Conservation (phyloP, 805 yeast species). For the Candida ficus region DNA sequence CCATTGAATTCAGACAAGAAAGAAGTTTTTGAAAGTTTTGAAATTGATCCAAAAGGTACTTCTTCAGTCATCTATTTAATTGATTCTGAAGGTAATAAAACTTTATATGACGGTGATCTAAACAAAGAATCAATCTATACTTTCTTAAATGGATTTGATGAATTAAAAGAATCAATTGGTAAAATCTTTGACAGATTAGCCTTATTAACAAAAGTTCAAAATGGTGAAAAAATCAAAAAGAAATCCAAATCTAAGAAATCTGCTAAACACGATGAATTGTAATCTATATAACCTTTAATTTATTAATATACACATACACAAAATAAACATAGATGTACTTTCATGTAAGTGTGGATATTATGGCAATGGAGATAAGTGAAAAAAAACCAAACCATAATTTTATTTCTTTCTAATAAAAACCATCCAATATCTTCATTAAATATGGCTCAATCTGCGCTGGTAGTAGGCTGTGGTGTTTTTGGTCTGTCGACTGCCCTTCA, state of each 20-base stretch:
- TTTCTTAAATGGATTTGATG: conserved; percentile 28
- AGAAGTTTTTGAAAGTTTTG: conserved; percentile 12
- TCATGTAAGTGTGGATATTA: no score
- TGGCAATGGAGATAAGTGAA: conserved; percentile 1
- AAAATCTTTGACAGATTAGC: conserved; percentile 9
- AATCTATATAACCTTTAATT: neutral
- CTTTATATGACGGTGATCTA: conserved; percentile 27
- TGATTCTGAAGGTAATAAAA: conserved; percentile 10
- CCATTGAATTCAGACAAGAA: conserved; percentile 25
- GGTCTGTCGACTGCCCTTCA: conserved; percentile 42
- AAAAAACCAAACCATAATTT: no score
- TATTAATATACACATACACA: no score
- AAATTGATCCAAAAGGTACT: conserved; percentile 10
- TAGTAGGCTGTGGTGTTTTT: conserved; percentile 40
- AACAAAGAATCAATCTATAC: conserved; percentile 28
- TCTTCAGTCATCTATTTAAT: conserved; percentile 14
- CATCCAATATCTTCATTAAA: no score
- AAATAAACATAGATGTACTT: neutral
- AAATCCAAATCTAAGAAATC: conserved; percentile 4
- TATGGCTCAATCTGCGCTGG: conserved; percentile 15
- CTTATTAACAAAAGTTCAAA: conserved; percentile 19
- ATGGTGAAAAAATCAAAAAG: conserved; percentile 23
- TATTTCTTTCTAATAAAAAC: no score
- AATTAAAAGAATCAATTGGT: conserved; percentile 29
- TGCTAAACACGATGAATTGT: conserved; percentile 18